Evolutionary conservation across 805 yeast species (phyloP).

Genomic region (Yarrowia sp.): DNA sequence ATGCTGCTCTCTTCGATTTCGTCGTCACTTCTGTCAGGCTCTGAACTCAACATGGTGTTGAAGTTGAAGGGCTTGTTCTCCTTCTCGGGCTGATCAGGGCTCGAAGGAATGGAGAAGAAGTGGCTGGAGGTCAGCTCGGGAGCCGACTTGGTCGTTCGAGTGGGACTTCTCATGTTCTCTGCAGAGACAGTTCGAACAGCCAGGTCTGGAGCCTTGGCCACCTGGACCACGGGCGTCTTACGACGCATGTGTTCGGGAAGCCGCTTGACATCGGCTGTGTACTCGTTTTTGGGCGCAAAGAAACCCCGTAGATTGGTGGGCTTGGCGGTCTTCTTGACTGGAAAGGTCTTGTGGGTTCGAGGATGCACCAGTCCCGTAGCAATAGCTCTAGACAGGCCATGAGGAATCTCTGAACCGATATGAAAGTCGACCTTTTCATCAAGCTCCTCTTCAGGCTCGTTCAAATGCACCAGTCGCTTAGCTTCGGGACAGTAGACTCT

Average conservation of each 20-base stretch:
- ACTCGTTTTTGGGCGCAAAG: conserved; percentile 26
- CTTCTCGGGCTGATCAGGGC: conserved; percentile 31
- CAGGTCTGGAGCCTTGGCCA: not conserved
- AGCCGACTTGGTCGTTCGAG: not conserved
- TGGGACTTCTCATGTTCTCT: conserved; percentile 3
- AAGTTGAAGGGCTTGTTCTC: conserved; percentile 6
- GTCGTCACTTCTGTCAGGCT: conserved; percentile 28
- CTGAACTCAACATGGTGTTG: conserved; percentile 29
- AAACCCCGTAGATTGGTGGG: conserved; percentile 13
- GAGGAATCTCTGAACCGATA: conserved; percentile 50
- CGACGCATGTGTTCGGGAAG: conserved; percentile 8
- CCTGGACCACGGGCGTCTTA: not conserved
- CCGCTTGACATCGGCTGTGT: conserved; percentile 20
- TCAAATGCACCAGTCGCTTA: conserved; percentile 61
- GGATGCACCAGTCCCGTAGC: conserved; percentile 31
- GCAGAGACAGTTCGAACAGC: conserved; percentile 22
- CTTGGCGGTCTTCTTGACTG: conserved; percentile 11
- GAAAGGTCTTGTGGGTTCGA: conserved; percentile 27
- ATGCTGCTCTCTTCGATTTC: conserved; percentile 31
- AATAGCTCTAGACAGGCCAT: conserved; percentile 9
- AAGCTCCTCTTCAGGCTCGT: conserved; percentile 55
- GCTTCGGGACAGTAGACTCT: conserved; percentile 78
- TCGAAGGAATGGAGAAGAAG: conserved; percentile 21
- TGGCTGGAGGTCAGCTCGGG: not conserved
- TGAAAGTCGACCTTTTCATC: conserved; percentile 48